These are phyloP conservation scores for Skeletonema menzelii DNA, from an alignment of 108 stramenopile genomes.

Conservation along the genomic window DNA sequence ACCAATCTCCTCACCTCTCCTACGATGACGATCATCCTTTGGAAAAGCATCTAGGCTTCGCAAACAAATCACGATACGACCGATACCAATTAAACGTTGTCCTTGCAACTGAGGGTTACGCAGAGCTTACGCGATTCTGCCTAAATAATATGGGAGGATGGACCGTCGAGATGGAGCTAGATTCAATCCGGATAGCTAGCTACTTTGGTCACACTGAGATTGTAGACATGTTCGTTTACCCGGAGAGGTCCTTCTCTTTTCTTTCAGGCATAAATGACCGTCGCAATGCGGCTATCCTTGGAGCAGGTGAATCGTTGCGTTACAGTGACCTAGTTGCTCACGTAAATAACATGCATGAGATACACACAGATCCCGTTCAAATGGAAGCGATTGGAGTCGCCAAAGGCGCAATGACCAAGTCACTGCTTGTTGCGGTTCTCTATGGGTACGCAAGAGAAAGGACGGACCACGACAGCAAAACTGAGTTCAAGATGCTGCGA, in stretches of 20 bases:
- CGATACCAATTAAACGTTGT: too few species aligned
- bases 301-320: background rate
- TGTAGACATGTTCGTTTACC: background rate
- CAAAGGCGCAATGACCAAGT: background rate
- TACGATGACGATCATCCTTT: too few species aligned
- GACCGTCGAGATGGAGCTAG: background rate
- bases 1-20: too few species aligned
- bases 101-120: background rate
- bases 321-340: background rate
- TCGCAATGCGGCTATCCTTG: background rate
- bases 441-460: background rate
- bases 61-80: too few species aligned
- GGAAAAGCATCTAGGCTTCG: background rate
- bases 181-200: background rate
- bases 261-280: background rate
- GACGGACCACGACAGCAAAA: background rate
- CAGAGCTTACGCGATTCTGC: background rate
- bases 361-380: background rate
- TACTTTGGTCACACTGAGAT: background rate
- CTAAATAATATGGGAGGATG: background rate
- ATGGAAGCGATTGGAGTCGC: too few species aligned
- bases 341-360: too few species aligned
- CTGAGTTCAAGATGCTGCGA: background rate
- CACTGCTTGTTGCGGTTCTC: background rate
- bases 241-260: background rate